Evolutionary conservation across 495 filamentous ascomycete genomes (phyloP), one percentile per base, ranked within the genome.

Genomic region (Aspergillus carlsbadensis): DNA sequence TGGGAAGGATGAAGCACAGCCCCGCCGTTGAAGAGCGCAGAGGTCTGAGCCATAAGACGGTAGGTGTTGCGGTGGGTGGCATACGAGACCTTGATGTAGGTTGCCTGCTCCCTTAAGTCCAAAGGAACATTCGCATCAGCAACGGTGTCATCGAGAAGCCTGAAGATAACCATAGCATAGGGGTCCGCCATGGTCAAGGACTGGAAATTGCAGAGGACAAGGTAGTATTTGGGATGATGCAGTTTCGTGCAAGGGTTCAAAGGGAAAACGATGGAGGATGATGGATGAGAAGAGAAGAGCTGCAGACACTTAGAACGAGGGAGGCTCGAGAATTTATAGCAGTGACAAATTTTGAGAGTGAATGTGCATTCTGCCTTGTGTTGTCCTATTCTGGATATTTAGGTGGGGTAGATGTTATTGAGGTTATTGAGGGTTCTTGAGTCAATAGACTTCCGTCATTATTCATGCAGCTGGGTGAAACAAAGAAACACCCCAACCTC

Each of bases 401-500:
- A 11, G 8, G 21, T 10, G 13, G 10, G 20, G 17, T 41, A 41
- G 37, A 18, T 18, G 15, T 13, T 39, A 14, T 34, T 46, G 45
- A 52, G 39, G 53, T 35, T 29, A 29, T n/a, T 34, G 22, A 26
- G 34, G 39, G 53, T 35, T 29, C 3, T n/a, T 34, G 22, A 26
- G 34, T 50, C 34, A 52, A 35, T 57, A 41, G 2, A 50, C 48
- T 57, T 42, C 44, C 37, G 20, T 51, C 13, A 60, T 56, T 62
- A 62, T 52, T 43, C 34, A 36, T 20, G 34, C n/a, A 42, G 17
- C 14, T 8, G 39, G 52, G 45, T 18, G 37, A 54, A 60, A 66
- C 64, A 63, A 66, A 66, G 64, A 66, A 63, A 55, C 22, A 33
- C 14, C 47, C 61, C 60, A 63, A 56, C 64, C 60, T 35, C 55